A percentile compares a stretch with the other conserved stretches of the same genome.
Conservation (phyloP, 805 yeast genomes). For the Candida golubevii region DNA sequence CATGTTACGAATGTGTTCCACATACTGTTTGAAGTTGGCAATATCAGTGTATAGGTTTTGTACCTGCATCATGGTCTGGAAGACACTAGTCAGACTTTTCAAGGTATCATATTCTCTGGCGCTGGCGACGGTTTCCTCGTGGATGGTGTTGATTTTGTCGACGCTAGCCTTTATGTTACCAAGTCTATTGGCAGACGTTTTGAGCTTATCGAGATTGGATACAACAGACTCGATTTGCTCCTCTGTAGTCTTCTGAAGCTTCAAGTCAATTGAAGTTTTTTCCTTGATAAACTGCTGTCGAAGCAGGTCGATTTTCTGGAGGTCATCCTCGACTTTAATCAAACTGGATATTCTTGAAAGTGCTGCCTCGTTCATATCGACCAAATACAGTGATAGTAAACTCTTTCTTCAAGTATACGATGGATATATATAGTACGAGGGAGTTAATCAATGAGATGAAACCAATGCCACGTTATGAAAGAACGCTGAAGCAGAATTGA, state of each 20-base stretch:
- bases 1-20: constrained; percentile 47
- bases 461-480: no score
- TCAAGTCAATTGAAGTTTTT: constrained; percentile 69
- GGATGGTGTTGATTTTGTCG: constrained; percentile 44
- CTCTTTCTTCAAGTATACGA: no score
- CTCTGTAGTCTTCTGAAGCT: constrained; percentile 66
- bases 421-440: no score
- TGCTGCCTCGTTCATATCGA: constrained; percentile 37
- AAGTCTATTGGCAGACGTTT: constrained; percentile 36
- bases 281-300: constrained; percentile 61
- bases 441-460: no score
- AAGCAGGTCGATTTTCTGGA: constrained; percentile 49
- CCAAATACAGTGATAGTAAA: no score
- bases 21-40: constrained; percentile 47
- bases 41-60: constrained; percentile 62
- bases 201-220: constrained; percentile 48
- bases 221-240: constrained; percentile 56
- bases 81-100: constrained; percentile 59
- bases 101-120: constrained; percentile 68
- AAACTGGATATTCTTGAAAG: constrained; percentile 36
- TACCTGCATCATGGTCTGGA: constrained; percentile 70
- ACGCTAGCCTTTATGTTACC: constrained; percentile 37
- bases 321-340: constrained; percentile 46
- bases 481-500: no score
- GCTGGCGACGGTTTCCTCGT: constrained; percentile 53